A percentile compares a stretch with the other conserved stretches of the same genome.
Conservation (phyloP, 345 rosid species). For the Nephelium lappaceum region DNA sequence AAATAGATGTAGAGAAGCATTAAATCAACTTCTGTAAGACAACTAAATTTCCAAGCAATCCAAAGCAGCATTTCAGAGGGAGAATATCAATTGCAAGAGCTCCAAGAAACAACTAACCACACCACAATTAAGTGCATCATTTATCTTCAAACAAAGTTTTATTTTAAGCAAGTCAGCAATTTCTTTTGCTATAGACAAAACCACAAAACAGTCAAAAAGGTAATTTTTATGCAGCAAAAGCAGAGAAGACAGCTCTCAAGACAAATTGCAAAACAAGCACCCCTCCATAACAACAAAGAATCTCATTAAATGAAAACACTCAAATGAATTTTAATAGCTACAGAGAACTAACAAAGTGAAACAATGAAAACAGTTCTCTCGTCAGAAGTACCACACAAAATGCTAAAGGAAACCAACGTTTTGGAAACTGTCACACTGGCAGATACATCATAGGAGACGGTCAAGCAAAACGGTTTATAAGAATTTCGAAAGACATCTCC, state of each 20-base stretch:
- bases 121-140: neutral
- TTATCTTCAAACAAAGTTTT: constrained; percentile 7
- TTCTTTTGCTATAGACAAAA: neutral
- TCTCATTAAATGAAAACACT: neutral
- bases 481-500: neutral
- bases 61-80: neutral
- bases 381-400: neutral
- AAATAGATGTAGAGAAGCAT: constrained; percentile 26
- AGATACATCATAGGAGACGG: neutral
- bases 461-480: neutral
- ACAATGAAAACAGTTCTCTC: neutral
- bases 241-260: neutral
- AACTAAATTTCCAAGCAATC: neutral
- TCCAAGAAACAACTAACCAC: constrained; percentile 1
- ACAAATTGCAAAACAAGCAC: constrained; percentile 1
- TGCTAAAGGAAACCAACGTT: neutral
- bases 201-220: neutral
- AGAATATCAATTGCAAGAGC: neutral
- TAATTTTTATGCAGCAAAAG: neutral
- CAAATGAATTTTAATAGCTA: neutral
- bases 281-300: neutral
- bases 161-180: neutral
- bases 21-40: neutral
- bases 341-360: neutral
- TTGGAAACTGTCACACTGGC: neutral